Conservation (phyloP, 1,139 yeast genomes). For the Geotrichum bryndzae region DNA sequence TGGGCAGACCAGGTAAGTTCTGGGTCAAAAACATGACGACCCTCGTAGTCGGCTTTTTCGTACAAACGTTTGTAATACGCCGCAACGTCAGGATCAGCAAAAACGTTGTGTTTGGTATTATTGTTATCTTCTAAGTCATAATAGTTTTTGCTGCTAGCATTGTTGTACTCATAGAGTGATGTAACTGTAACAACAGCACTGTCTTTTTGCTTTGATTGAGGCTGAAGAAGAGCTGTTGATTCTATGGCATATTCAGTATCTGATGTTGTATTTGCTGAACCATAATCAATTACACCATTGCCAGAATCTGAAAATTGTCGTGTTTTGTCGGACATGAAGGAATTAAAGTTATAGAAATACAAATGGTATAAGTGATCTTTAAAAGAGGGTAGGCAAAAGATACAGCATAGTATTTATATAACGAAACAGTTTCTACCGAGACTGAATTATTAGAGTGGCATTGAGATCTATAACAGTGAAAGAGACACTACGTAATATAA, state of each 20-base stretch:
- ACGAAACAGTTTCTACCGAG: too few species aligned
- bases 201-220: neutral
- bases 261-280: neutral
- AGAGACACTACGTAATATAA: too few species aligned
- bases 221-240: neutral
- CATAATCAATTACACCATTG: neutral
- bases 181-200: neutral
- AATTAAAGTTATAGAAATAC: neutral
- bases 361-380: neutral
- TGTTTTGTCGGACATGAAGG: neutral
- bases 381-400: neutral
- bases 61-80: conserved; percentile 40
- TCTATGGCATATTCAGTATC: neutral
- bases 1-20: conserved; percentile 41
- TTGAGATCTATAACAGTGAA: too few species aligned
- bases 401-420: neutral
- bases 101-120: conserved; percentile 17
- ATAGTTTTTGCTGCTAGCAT: neutral
- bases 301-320: neutral
- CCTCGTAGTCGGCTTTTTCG: conserved; percentile 43
- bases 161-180: neutral
- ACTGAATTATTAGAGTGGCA: too few species aligned
- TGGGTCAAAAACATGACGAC: conserved; percentile 44
- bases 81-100: conserved; percentile 40
- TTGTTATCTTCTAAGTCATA: neutral